A percentile compares a stretch with the other conserved stretches of the same genome.
Evolutionary conservation across 2,329 filamentous ascomycete genomes (phyloP).

Genomic region (Rhinocladiella similis): DNA sequence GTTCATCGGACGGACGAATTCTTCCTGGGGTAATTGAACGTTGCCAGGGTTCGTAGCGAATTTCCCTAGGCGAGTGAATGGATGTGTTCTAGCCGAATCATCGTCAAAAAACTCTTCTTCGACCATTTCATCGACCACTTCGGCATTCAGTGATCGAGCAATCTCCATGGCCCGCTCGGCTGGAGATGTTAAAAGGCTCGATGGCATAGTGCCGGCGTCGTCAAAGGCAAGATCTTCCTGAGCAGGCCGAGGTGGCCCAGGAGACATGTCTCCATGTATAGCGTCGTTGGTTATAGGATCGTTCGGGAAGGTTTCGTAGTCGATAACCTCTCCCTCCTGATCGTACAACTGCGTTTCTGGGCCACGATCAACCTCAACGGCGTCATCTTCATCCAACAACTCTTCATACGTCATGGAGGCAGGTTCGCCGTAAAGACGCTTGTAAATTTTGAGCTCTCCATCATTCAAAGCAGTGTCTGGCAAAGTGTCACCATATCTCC

Average conservation of each 20-base stretch:
- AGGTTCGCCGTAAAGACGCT: constrained; percentile 77
- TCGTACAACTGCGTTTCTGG: constrained; percentile 38
- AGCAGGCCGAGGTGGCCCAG: neutral
- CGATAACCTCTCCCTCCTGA: constrained; percentile 38
- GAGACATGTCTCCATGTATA: too few species aligned
- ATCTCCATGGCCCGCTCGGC: constrained; percentile 38
- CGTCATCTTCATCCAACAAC: constrained; percentile 30
- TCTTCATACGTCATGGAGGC: constrained; percentile 35
- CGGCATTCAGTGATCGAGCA: constrained; percentile 40
- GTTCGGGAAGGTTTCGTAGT: constrained; percentile 28
- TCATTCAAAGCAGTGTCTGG: constrained; percentile 69
- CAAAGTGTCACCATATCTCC: constrained; percentile 73
- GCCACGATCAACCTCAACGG: constrained; percentile 35
- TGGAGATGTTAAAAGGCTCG: constrained; percentile 25
- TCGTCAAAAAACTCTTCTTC: constrained; percentile 31
- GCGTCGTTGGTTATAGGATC: too few species aligned
- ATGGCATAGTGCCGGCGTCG: constrained; percentile 5
- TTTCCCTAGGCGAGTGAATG: constrained; percentile 70
- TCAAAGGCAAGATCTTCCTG: constrained; percentile 20
- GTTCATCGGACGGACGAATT: constrained; percentile 69
- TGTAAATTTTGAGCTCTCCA: constrained; percentile 74
- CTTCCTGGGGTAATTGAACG: constrained; percentile 69
- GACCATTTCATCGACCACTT: constrained; percentile 46
- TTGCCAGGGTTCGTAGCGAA: constrained; percentile 74
- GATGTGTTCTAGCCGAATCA: constrained; percentile 53